Evolutionary conservation across 257 asterid genomes (phyloP).

Genomic region (Jacaranda mimosifolia): DNA sequence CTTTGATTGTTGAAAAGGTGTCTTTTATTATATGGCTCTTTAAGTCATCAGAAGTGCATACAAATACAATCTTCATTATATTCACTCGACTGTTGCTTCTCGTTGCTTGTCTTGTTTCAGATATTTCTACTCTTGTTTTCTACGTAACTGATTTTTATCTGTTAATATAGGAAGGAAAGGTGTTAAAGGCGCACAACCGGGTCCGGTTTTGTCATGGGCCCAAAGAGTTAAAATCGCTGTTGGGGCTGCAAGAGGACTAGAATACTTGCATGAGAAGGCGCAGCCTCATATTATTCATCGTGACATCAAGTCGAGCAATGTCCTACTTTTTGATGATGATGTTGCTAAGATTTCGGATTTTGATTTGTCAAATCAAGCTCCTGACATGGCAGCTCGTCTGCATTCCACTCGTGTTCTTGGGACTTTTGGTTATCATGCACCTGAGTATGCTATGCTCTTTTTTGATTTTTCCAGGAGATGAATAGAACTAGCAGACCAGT

Average conservation of each 20-base stretch:
- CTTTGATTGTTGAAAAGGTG: slow-evolving; percentile 7
- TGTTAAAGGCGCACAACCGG: slow-evolving; percentile 84
- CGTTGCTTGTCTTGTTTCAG: not conserved
- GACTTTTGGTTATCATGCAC: slow-evolving; percentile 88
- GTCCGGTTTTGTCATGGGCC: slow-evolving; percentile 73
- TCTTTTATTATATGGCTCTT: not conserved
- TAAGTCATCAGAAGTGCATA: not conserved
- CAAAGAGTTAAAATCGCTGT: slow-evolving; percentile 83
- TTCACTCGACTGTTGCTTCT: slow-evolving; percentile 1
- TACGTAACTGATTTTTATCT: slow-evolving; percentile 5
- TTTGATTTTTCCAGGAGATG: not conserved
- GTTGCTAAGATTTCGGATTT: slow-evolving; percentile 83
- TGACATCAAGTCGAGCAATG: slow-evolving; percentile 85
- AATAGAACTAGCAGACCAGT: slow-evolving; percentile 5
- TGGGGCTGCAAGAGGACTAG: slow-evolving; percentile 84
- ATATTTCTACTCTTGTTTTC: not conserved
- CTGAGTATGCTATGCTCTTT: slow-evolving; percentile 70
- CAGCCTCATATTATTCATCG: slow-evolving; percentile 79
- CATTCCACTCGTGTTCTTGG: slow-evolving; percentile 92
- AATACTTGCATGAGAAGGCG: slow-evolving; percentile 81
- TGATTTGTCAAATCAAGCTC: slow-evolving; percentile 84
- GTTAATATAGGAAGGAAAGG: slow-evolving; percentile 72
- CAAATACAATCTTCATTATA: slow-evolving; percentile 15
- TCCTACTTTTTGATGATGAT: slow-evolving; percentile 70
- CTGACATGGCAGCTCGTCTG: slow-evolving; percentile 85